phyloP scores from a whole-genome alignment of 2,329 filamentous ascomycete genomes.

The Zasmidium cellare region DNA sequence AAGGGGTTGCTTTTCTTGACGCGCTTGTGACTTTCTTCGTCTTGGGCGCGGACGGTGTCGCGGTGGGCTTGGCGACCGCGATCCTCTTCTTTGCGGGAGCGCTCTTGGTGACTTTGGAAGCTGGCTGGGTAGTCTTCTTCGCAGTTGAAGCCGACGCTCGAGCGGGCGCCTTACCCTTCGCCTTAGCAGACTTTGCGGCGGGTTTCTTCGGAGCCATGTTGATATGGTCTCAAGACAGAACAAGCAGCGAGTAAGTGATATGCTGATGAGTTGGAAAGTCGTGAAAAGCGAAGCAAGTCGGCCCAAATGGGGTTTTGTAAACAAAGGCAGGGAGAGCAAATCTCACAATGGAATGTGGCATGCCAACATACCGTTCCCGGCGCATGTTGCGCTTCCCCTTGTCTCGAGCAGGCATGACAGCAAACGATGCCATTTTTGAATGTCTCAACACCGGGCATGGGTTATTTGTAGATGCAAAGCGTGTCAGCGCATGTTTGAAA shows the following conservation, averaged over 20 bases:
- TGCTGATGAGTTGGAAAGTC: no score
- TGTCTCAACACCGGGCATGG: no score
- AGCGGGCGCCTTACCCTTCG: neutral
- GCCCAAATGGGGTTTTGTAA: neutral
- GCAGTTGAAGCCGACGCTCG: neutral
- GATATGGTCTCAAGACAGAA: neutral
- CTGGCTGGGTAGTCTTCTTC: neutral
- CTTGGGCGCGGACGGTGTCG: neutral
- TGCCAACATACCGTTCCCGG: neutral
- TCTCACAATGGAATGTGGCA: slow-evolving; percentile 10
- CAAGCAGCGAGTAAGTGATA: no score
- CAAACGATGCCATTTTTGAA: no score
- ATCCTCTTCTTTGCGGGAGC: neutral
- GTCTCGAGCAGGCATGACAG: neutral
- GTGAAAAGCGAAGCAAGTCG: no score
- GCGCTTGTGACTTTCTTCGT: neutral
- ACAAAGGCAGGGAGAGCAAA: slow-evolving; percentile 5
- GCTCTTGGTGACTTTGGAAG: neutral
- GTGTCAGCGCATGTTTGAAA: no score
- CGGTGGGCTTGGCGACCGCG: no score
- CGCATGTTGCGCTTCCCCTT: neutral
- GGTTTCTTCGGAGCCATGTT: neutral
- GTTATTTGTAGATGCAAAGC: no score
- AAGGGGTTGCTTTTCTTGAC: neutral
- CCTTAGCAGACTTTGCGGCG: neutral